Percentiles rank a stretch among this genome's conserved stretches.
phyloP scores from a whole-genome alignment of 164 flowering plant genomes.

The Annona squamosa region DNA sequence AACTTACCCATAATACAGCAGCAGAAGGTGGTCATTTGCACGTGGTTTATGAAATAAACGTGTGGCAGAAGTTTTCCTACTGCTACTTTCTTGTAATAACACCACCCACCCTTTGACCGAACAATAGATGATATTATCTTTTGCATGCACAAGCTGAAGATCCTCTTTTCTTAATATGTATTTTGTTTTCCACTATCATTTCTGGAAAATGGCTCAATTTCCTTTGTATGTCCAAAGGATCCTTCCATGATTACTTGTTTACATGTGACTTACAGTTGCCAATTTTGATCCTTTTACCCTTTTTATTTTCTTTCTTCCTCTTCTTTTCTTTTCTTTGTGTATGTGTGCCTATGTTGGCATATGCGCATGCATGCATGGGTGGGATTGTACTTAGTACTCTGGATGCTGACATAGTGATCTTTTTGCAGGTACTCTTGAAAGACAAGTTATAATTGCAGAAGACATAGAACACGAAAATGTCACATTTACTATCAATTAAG shows the following conservation, averaged over 20 bases:
- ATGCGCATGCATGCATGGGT: no score
- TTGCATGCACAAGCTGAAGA: neutral
- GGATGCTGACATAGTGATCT: neutral
- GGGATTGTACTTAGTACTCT: no score
- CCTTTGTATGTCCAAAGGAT: neutral
- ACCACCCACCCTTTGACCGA: neutral
- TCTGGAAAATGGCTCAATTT: no score
- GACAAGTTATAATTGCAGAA: neutral
- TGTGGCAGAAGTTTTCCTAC: neutral
- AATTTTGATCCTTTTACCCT: neutral
- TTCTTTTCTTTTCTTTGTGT: no score
- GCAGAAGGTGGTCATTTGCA: neutral
- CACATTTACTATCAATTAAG: slow-evolving; percentile 51
- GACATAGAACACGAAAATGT: slow-evolving; percentile 29
- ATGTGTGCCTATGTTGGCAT: no score
- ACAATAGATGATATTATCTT: neutral
- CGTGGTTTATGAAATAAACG: neutral
- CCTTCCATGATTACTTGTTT: neutral
- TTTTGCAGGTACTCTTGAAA: neutral
- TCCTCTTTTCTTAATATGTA: neutral
- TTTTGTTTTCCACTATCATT: no score
- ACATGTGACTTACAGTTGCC: neutral
- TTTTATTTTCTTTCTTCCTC: neutral
- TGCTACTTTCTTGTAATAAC: neutral
- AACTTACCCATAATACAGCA: no score